Conservation (phyloP, 106 monocot species). For the Dendrobium huoshanense region DNA sequence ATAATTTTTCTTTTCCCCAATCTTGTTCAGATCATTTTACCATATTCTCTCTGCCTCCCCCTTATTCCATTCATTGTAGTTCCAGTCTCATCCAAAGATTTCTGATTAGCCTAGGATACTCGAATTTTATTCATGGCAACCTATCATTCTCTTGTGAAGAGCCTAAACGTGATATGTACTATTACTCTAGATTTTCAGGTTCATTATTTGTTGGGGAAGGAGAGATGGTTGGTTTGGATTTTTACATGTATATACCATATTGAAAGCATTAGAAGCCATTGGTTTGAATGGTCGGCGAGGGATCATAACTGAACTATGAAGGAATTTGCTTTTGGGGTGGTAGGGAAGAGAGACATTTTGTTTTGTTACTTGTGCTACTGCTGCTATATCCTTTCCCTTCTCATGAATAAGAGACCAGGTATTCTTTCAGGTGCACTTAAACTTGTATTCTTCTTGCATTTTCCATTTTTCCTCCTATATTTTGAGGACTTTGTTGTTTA, state of each 20-base stretch:
- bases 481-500: not conserved
- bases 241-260: constrained; percentile 16
- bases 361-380: not conserved
- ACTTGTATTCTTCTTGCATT: too few relatives aligned
- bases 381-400: constrained; percentile 2
- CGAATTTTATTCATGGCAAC: not conserved
- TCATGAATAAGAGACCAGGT: not conserved
- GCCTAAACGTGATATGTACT: not conserved
- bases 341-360: not conserved
- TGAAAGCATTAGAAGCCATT: not conserved
- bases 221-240: constrained; percentile 7
- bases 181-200: not conserved
- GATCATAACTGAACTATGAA: constrained; percentile 4
- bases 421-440: constrained; percentile 4
- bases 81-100: constrained; percentile 2
- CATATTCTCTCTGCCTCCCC: not conserved
- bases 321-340: not conserved
- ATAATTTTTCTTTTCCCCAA: not conserved
- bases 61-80: constrained; percentile 8
- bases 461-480: not conserved
- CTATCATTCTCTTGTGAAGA: constrained; percentile 3
- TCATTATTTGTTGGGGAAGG: not conserved
- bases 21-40: not conserved
- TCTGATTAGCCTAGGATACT: not conserved
- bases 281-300: not conserved